A percentile compares a stretch with the other conserved stretches of the same genome.
These are phyloP conservation scores for Wakefieldia striispora DNA, from an alignment of 768 basidiomycete genomes.

Conservation along the genomic window DNA sequence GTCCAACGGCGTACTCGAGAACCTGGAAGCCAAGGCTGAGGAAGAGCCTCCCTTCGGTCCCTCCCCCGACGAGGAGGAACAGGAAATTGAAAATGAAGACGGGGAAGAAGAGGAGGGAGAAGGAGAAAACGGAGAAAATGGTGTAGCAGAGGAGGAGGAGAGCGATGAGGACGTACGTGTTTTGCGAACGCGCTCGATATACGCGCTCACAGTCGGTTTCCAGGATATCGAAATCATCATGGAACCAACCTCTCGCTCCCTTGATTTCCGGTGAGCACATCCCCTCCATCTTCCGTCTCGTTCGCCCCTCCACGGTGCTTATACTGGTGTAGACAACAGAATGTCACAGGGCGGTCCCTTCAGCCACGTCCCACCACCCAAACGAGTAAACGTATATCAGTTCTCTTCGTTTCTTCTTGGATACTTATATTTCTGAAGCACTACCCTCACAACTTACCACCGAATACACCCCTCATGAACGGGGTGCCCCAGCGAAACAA, in stretches of 20 bases:
- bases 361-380: constrained; percentile 33
- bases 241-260: constrained; percentile 69
- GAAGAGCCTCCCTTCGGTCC: constrained; percentile 33
- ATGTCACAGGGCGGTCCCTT: constrained; percentile 30
- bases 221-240: constrained; percentile 91
- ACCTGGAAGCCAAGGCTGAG: constrained; percentile 47
- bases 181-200: not conserved
- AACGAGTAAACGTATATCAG: constrained; percentile 28
- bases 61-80: constrained; percentile 18
- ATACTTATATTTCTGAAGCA: constrained; percentile 17
- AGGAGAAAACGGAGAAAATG: constrained; percentile 37
- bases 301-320: not conserved
- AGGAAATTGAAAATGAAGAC: constrained; percentile 28
- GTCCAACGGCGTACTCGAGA: constrained; percentile 49
- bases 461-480: constrained; percentile 75
- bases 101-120: constrained; percentile 18
- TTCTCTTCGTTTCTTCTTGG: constrained; percentile 1
- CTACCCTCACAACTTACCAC: constrained; percentile 67
- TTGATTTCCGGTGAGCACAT: constrained; percentile 66
- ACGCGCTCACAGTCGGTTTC: constrained; percentile 4
- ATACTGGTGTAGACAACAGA: constrained; percentile 33
- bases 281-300: not conserved
- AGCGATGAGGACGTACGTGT: constrained; percentile 48
- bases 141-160: constrained; percentile 40
- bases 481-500: constrained; percentile 45